These are phyloP conservation scores for Pulveroboletus sp. DNA, from an alignment of 768 basidiomycete genomes.

Conservation along the genomic window DNA sequence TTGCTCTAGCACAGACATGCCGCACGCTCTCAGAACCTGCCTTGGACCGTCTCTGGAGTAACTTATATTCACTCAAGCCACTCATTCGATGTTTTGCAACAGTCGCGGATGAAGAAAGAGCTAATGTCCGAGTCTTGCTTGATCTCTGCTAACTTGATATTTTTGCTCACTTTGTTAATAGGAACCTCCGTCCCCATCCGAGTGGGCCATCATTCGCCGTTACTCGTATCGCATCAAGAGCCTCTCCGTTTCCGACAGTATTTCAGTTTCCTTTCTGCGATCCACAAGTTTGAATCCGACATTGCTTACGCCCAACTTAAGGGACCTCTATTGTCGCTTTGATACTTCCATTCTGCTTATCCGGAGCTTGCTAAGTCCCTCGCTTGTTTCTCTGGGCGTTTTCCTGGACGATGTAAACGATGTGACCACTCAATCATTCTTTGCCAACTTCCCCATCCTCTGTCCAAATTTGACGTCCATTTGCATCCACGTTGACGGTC, in stretches of 20 bases:
- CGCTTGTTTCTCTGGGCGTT: not conserved
- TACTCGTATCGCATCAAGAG: slow-evolving; percentile 3
- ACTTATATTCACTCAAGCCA: not conserved
- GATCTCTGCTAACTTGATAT: not conserved
- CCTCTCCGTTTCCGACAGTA: not conserved
- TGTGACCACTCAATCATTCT: not conserved
- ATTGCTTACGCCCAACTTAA: not conserved
- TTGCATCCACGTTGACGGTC: not conserved
- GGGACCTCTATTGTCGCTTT: not conserved
- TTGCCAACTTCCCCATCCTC: not conserved
- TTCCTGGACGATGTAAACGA: not conserved
- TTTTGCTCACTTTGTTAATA: not conserved
- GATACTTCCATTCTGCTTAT: not conserved
- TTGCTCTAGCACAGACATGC: not conserved
- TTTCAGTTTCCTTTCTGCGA: not conserved
- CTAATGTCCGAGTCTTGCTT: not conserved
- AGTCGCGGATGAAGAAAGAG: not conserved
- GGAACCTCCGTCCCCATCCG: not conserved
- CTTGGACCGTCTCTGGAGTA: slow-evolving; percentile 4
- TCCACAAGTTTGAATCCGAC: not conserved
- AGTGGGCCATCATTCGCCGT: not conserved
- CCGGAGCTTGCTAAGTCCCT: not conserved
- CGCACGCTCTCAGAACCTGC: not conserved
- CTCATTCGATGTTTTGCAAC: not conserved
- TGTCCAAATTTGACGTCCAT: not conserved